phyloP scores from a whole-genome alignment of 768 basidiomycete species.

The Panaeolus papilionaceus region DNA sequence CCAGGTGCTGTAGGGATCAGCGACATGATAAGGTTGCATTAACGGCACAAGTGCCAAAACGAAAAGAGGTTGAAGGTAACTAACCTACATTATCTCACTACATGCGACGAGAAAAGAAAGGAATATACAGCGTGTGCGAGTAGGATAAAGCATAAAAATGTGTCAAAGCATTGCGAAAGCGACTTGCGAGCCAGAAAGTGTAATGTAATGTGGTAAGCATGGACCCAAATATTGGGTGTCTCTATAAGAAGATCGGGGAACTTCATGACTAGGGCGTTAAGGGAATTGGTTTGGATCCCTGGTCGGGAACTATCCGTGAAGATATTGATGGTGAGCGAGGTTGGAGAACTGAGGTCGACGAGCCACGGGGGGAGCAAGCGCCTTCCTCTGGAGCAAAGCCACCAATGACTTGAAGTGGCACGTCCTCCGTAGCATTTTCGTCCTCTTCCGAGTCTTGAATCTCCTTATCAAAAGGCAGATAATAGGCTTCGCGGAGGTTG shows the following conservation, averaged over 20 bases:
- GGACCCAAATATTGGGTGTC: not conserved
- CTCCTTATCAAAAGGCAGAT: slow-evolving; percentile 17
- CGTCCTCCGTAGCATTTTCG: not conserved
- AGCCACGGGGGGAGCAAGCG: not conserved
- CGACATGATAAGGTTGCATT: not conserved
- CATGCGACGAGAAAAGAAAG: not conserved
- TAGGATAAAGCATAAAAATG: not conserved
- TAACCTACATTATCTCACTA: not conserved
- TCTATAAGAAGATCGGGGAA: not conserved
- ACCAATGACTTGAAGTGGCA: not conserved
- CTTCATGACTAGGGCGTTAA: not conserved
- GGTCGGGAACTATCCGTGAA: not conserved
- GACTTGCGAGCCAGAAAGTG: not conserved
- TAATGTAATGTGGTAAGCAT: not conserved
- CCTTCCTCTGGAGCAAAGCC: not conserved
- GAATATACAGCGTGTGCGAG: not conserved
- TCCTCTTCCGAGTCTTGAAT: not conserved
- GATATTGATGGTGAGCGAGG: not conserved
- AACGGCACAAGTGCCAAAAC: not conserved
- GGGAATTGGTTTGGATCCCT: not conserved
- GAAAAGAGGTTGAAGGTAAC: not conserved
- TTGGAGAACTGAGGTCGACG: not conserved
- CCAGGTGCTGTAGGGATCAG: too few species aligned
- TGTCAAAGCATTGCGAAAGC: slow-evolving; percentile 3
- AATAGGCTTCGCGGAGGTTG: slow-evolving; percentile 23